Base-by-base conservation (phyloP, 208 protist species). In the Leishmania martiniquensis region DNA sequence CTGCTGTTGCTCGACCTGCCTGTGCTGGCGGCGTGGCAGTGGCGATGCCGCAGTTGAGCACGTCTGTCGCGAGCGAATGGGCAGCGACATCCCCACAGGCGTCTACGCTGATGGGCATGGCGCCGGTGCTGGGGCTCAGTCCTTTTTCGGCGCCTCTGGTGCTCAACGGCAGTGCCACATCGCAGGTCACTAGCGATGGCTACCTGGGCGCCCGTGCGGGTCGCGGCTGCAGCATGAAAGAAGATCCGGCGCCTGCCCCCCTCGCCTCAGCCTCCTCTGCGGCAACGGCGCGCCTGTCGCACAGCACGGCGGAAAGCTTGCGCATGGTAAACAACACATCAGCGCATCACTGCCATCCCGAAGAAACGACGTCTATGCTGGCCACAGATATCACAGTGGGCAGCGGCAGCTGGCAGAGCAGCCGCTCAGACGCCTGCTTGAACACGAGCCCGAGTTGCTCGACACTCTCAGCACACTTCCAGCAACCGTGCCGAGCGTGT, bases 231-330 rank as follows among this genome's bases (percentile, higher is more conserved):
- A 60, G 70, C 51, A 10, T 17, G 15, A 52, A 29, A 32, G 70
- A 60, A 20, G 70, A 74, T 32, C 63, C 51, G 3, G 70, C 15
- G 1, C 9, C 49, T 44, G 34, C 4, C 20, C 45, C 49, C 13
- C 70, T 60, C 52, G 63, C 49, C 1, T 44, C 70, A 32, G 37
- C 47, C 52, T 74, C 70, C 32, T 51, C 70, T 17, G 29, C 52
- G 15, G 34, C 51, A 54, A 45, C 70, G 70, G 34, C 70, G 37
- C 52, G 34, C 49, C 70, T 62, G 49, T 74, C 52, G 49, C 70
- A 37, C 2, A 62, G 52, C 6, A 60, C 52, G 29, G 52, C 32
- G 49, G 52, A 74, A 20, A 74, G 54, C 70, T 57, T 37, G 49
- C 34, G 39, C 34, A 44, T 57, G 29, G n/a, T 72, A 47, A 72